Evolutionary conservation across 1,139 yeast species (phyloP).

Genomic region (Schwanniomyces etchellsii): DNA sequence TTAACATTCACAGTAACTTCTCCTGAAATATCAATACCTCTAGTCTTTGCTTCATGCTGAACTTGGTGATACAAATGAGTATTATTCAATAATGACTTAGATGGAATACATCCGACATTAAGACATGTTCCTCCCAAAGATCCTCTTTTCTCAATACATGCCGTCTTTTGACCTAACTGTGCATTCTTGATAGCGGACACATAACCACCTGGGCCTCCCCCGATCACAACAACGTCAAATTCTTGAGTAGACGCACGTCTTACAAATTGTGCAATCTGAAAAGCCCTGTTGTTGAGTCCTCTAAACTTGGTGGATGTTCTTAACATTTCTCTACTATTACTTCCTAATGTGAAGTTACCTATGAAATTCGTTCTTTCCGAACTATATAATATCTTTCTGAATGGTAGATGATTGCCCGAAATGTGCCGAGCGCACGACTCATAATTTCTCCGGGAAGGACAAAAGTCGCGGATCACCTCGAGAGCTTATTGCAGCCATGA

Average conservation of each 20-base stretch:
- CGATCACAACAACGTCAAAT: slow-evolving; percentile 91
- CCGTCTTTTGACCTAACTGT: slow-evolving; percentile 89
- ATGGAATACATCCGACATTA: slow-evolving; percentile 98
- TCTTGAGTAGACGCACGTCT: slow-evolving; percentile 39
- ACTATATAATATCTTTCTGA: background rate
- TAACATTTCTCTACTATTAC: slow-evolving; percentile 6
- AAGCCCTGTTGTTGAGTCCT: slow-evolving; percentile 7
- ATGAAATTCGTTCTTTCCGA: background rate
- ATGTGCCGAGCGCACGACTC: slow-evolving; percentile 2
- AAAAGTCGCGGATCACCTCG: too few relatives aligned
- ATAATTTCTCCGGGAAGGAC: background rate
- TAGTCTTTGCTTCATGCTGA: slow-evolving; percentile 71
- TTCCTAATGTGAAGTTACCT: too few relatives aligned
- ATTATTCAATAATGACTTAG: slow-evolving; percentile 92
- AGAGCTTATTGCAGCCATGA: too few relatives aligned
- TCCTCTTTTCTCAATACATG: slow-evolving; percentile 96
- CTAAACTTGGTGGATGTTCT: slow-evolving; percentile 7
- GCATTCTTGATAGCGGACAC: slow-evolving; percentile 99
- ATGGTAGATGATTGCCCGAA: slow-evolving; percentile 6
- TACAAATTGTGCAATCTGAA: slow-evolving; percentile 21
- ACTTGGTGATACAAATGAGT: slow-evolving; percentile 90
- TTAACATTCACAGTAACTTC: slow-evolving; percentile 70
- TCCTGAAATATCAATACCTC: slow-evolving; percentile 84
- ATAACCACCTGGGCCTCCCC: slow-evolving; percentile 99
- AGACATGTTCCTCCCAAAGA: slow-evolving; percentile 96